phyloP scores from a whole-genome alignment of 2,329 filamentous ascomycete species.

The Exophiala bonariae region DNA sequence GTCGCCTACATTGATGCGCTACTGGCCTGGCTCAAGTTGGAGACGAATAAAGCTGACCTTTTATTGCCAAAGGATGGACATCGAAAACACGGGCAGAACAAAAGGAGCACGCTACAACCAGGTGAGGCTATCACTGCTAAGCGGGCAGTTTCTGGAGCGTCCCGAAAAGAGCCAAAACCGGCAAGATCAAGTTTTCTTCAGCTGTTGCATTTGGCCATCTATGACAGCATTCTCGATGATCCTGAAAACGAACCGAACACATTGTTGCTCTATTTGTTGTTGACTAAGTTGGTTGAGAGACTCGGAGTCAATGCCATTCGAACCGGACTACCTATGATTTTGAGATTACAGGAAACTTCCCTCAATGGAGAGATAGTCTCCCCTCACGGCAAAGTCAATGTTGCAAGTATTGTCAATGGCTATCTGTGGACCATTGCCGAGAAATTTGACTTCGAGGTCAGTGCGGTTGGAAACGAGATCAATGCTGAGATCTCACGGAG shows the following conservation, averaged over 20 bases:
- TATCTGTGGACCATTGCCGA: slow-evolving; percentile 82
- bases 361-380: slow-evolving; percentile 51
- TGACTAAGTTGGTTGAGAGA: slow-evolving; percentile 70
- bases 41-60: slow-evolving; percentile 68
- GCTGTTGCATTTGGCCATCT: slow-evolving; percentile 81
- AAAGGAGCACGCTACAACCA: slow-evolving; percentile 42
- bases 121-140: slow-evolving; percentile 47
- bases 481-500: slow-evolving; percentile 74
- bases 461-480: slow-evolving; percentile 68
- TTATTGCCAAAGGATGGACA: slow-evolving; percentile 59
- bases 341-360: slow-evolving; percentile 84
- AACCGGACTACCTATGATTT: slow-evolving; percentile 82
- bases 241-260: slow-evolving; percentile 73
- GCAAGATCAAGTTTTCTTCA: slow-evolving; percentile 73
- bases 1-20: slow-evolving; percentile 84
- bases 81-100: slow-evolving; percentile 45
- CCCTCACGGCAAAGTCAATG: slow-evolving; percentile 66
- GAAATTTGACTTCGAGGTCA: slow-evolving; percentile 73
- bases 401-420: slow-evolving; percentile 82
- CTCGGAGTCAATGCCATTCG: slow-evolving; percentile 80
- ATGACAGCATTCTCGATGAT: slow-evolving; percentile 78
- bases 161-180: slow-evolving; percentile 59
- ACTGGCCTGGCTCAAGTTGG: slow-evolving; percentile 79
- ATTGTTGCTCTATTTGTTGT: slow-evolving; percentile 72
- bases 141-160: slow-evolving; percentile 69